These are phyloP conservation scores for Haplographium delicatum DNA, from an alignment of 495 filamentous ascomycete genomes.

Conservation along the genomic window DNA sequence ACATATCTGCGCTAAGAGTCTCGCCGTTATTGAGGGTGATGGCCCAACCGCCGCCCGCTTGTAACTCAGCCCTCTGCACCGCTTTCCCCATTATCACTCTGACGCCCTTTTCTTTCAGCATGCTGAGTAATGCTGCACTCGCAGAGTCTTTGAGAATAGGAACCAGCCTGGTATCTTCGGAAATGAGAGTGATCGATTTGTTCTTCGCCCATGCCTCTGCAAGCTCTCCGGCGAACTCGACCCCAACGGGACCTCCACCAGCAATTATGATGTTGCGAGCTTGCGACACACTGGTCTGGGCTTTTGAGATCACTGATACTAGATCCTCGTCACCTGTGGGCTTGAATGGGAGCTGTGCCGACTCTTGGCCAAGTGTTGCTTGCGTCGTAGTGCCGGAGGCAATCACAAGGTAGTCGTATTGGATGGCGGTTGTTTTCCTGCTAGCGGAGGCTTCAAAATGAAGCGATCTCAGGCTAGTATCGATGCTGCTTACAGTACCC, in stretches of 20 bases:
- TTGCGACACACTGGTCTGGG: constrained; percentile 33
- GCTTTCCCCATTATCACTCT: background rate
- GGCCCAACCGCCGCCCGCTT: background rate
- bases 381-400: constrained; percentile 27
- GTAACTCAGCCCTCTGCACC: background rate
- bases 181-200: constrained; percentile 34
- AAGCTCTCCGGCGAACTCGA: constrained; percentile 45
- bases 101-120: background rate
- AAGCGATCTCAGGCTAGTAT: constrained; percentile 32
- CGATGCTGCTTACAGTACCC: background rate
- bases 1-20: constrained; percentile 33
- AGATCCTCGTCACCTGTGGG: constrained; percentile 22
- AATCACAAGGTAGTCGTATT: constrained; percentile 42
- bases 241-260: constrained; percentile 52
- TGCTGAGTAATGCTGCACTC: background rate
- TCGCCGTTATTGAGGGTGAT: constrained; percentile 24
- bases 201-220: constrained; percentile 27
- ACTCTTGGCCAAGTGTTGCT: constrained; percentile 24
- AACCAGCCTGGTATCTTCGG: background rate
- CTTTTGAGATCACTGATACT: constrained; percentile 26
- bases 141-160: background rate
- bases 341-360: constrained; percentile 31
- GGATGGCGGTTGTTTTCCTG: no score
- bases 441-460: constrained; percentile 23
- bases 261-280: constrained; percentile 43